Percentiles rank a stretch among this genome's conserved stretches.
Conservation (phyloP, 2,329 filamentous ascomycete species). For the Paraphoma chrysanthemicola region DNA sequence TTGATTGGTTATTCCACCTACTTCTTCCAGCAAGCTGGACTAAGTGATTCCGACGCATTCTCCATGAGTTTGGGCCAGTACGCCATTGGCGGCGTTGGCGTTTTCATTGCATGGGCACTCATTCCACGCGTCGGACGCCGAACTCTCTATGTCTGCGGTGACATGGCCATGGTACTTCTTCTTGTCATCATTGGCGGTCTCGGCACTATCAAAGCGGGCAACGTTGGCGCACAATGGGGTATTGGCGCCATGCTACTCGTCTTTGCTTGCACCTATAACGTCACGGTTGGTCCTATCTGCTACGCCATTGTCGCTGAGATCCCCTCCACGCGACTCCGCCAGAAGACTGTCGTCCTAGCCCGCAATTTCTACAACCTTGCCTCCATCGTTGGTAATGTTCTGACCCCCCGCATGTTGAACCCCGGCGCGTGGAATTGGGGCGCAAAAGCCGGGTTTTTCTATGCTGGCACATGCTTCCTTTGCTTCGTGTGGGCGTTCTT, state of each 20-base stretch:
- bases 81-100: constrained; percentile 64
- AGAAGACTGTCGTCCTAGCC: constrained; percentile 89
- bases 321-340: constrained; percentile 81
- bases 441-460: constrained; percentile 87
- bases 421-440: constrained; percentile 64
- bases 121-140: constrained; percentile 80
- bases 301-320: constrained; percentile 88
- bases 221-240: constrained; percentile 56
- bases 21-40: constrained; percentile 57
- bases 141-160: constrained; percentile 74
- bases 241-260: constrained; percentile 44
- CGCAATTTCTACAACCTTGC: constrained; percentile 79
- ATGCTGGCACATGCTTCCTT: constrained; percentile 78
- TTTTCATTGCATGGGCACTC: constrained; percentile 80
- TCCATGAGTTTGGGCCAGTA: constrained; percentile 62
- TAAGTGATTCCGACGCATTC: constrained; percentile 52
- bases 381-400: constrained; percentile 72
- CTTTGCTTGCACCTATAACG: constrained; percentile 75
- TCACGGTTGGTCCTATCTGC: constrained; percentile 86
- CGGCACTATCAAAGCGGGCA: constrained; percentile 59
- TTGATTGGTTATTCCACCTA: constrained; percentile 53
- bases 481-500: constrained; percentile 83
- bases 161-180: constrained; percentile 64
- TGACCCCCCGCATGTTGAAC: constrained; percentile 47
- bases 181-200: constrained; percentile 83